Evolutionary conservation across 1,284 basidiomycete species (phyloP), one percentile per base, ranked within the genome.

Genomic region (Vanrija pseudolonga): DNA sequence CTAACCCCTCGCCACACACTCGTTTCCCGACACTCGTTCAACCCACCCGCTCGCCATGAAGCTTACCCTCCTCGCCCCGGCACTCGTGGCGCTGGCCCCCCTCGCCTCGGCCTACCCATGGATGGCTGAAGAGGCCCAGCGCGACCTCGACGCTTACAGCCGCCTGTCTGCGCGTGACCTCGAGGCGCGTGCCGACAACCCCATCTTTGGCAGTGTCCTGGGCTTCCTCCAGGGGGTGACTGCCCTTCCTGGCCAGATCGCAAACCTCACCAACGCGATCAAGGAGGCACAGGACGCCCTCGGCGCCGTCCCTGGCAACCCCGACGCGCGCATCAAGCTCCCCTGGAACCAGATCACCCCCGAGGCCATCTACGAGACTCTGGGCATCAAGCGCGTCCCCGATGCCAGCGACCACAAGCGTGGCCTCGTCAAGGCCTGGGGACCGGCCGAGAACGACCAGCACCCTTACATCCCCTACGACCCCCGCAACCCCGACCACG

Each of bases 381-480:
- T 39, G 14, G 42, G 47, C 19, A 24, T 49, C 28, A 40, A 41
- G n/a, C 50, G 45, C 17, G 37, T 32, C 12, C 38, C 37, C 23
- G 19, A 19, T 19, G n/a, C 37, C 9, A 2, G 11, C 18, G 37
- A 40, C 38, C 24, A 11, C 46, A 26, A 39, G 22, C 14, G 38
- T 8, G 24, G 17, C 20, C 37, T 26, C 28, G 48, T 23, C 48
- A 45, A 32, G 40, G 32, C 14, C 39, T 53, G 51, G 51, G 53
- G 53, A 6, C 24, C 28, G 5, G 47, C 47, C 28, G 53, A 55
- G 38, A 42, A 61, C 51, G 55, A 43, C 12, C 26, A 46, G 18
- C 65, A 67, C 51, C 66, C 65, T 1, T 69, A 56, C 50, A 37
- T 48, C 49, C 55, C 46, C 12, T 26, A 46, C 19, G 62, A 67